These are phyloP conservation scores for Isoetes engelmannii DNA, from an alignment of 83 land plant genomes.

Conservation along the genomic window DNA sequence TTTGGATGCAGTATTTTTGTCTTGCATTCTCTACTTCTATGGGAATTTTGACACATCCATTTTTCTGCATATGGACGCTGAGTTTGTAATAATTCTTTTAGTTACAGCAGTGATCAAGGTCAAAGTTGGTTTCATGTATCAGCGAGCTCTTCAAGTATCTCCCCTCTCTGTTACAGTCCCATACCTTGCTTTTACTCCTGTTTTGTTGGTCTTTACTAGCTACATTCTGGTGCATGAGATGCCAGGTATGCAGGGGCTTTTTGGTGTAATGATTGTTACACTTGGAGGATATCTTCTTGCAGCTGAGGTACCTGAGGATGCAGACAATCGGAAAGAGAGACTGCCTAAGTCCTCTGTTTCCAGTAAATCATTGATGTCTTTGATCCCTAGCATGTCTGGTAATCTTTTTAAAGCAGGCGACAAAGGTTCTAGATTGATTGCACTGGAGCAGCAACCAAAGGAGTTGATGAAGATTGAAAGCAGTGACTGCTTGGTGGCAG, in stretches of 20 bases:
- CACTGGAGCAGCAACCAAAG: background rate
- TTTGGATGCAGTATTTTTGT: conserved; percentile 30
- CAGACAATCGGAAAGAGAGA: conserved; percentile 7
- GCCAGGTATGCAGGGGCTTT: conserved; percentile 30
- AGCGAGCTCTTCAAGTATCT: conserved; percentile 40
- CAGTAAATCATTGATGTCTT: conserved; percentile 5
- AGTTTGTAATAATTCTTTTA: conserved; percentile 21
- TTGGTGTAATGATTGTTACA: conserved; percentile 37
- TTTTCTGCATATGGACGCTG: conserved; percentile 1
- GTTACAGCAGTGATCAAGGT: conserved; percentile 36
- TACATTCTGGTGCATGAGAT: conserved; percentile 32
- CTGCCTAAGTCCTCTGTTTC: background rate
- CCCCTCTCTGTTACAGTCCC: conserved; percentile 41
- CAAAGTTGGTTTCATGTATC: conserved; percentile 39
- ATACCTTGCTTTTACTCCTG: conserved; percentile 39
- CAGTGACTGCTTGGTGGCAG: no score
- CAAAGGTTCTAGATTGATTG: background rate
- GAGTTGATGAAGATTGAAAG: no score
- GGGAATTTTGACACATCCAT: conserved; percentile 18
- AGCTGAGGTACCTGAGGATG: conserved; percentile 24
- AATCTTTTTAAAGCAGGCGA: background rate
- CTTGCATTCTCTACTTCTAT: conserved; percentile 13
- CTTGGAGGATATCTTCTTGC: conserved; percentile 40
- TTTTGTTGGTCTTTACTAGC: conserved; percentile 34
- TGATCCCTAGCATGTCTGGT: conserved; percentile 8